Conservation (phyloP, 2,329 filamentous ascomycete species). For the Metarhizium album region DNA sequence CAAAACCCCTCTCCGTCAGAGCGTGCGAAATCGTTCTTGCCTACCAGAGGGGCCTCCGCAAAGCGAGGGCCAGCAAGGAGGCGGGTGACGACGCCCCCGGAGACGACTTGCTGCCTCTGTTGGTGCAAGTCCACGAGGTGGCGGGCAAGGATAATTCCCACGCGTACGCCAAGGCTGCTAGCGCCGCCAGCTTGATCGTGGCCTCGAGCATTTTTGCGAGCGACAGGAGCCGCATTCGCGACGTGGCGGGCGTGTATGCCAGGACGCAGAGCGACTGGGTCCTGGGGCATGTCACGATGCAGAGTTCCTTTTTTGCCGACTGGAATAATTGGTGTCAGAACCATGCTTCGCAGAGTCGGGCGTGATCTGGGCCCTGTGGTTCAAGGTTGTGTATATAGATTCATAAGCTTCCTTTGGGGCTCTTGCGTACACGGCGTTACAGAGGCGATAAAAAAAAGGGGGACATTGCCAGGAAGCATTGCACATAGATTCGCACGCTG, state of each 20-base stretch:
- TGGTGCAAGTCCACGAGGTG: slow-evolving; percentile 59
- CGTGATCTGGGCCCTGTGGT: not conserved
- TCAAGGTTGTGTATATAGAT: not conserved
- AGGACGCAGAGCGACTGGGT: slow-evolving; percentile 48
- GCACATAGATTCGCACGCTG: not conserved
- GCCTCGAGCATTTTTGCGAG: slow-evolving; percentile 49
- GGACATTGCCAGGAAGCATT: not conserved
- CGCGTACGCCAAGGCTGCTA: slow-evolving; percentile 63
- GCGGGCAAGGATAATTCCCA: slow-evolving; percentile 54
- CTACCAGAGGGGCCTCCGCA: slow-evolving; percentile 59
- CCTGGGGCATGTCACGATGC: slow-evolving; percentile 46
- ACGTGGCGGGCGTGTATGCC: slow-evolving; percentile 53
- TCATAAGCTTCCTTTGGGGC: not conserved
- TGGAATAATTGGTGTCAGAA: slow-evolving; percentile 65
- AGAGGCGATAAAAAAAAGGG: not conserved
- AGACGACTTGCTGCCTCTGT: slow-evolving; percentile 40
- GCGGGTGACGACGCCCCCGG: slow-evolving; percentile 20
- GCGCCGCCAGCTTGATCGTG: slow-evolving; percentile 58
- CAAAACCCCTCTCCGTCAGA: slow-evolving; percentile 65
- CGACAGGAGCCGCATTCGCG: slow-evolving; percentile 40
- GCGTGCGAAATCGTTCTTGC: slow-evolving; percentile 60
- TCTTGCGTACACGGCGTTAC: not conserved
- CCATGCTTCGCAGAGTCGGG: slow-evolving; percentile 25
- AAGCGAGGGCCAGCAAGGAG: slow-evolving; percentile 25
- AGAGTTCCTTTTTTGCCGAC: slow-evolving; percentile 56